phyloP scores from a whole-genome alignment of 208 protist species.

The Trichomonas tenax region DNA sequence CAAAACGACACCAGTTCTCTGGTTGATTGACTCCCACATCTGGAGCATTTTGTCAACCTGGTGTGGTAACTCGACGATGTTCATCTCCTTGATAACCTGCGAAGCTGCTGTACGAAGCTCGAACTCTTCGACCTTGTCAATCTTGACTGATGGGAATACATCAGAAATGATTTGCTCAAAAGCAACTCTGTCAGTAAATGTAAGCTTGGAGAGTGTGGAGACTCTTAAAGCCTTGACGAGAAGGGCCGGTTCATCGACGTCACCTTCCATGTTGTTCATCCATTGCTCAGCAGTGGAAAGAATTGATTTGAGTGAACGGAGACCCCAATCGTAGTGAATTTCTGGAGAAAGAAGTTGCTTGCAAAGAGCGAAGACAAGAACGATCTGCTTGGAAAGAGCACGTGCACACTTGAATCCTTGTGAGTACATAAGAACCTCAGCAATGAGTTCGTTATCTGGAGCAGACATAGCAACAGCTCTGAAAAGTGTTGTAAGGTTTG shows the following conservation, averaged over 20 bases:
- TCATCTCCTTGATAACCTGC: background rate
- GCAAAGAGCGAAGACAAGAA: constrained; percentile 71
- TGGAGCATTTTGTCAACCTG: constrained; percentile 49
- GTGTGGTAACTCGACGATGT: background rate
- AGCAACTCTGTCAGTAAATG: constrained; percentile 68
- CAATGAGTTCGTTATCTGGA: constrained; percentile 88
- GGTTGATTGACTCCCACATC: constrained; percentile 78
- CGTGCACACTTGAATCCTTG: constrained; percentile 84
- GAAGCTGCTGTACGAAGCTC: background rate
- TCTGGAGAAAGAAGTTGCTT: constrained; percentile 77
- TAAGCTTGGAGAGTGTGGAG: constrained; percentile 92
- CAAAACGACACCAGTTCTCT: constrained; percentile 90
- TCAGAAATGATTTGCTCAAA: constrained; percentile 80
- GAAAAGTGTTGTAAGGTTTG: constrained; percentile 95
- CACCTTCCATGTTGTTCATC: background rate
- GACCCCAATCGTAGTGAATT: constrained; percentile 95
- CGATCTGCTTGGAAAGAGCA: constrained; percentile 67
- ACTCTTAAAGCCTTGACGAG: constrained; percentile 81
- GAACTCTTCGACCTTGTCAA: background rate
- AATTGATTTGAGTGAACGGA: constrained; percentile 86
- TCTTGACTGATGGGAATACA: constrained; percentile 68
- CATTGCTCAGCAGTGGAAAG: constrained; percentile 36
- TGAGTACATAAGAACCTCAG: constrained; percentile 84
- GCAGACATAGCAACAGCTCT: constrained; percentile 88
- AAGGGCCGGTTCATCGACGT: constrained; percentile 61